Conservation (phyloP, 306 rosid genomes). For the Crotalaria pallida region DNA sequence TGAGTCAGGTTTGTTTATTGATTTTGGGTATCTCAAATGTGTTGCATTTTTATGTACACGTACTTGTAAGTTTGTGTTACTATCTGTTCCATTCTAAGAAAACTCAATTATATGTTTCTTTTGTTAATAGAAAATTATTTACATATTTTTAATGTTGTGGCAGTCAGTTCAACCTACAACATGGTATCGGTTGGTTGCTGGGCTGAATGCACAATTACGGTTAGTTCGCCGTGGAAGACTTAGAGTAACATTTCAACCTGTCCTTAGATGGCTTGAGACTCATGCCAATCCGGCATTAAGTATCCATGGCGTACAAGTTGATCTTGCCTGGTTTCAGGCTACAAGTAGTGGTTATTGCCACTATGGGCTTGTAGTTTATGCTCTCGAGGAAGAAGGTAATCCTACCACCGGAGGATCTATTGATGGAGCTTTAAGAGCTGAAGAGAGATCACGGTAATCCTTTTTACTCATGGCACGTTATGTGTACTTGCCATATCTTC, state of each 20-base stretch:
- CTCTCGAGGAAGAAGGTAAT: slow-evolving; percentile 47
- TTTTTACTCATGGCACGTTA: not conserved
- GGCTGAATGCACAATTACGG: slow-evolving; percentile 91
- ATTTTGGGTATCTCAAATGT: slow-evolving; percentile 13
- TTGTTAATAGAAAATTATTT: not conserved
- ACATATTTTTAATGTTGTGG: slow-evolving; percentile 16
- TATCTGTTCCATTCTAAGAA: not conserved
- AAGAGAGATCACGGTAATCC: slow-evolving; percentile 60
- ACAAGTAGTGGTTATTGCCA: slow-evolving; percentile 83
- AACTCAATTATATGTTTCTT: not conserved
- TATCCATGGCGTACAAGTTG: slow-evolving; percentile 63
- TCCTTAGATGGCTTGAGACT: slow-evolving; percentile 85
- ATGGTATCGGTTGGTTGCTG: slow-evolving; percentile 95
- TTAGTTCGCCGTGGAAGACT: slow-evolving; percentile 85
- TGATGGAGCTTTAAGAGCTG: slow-evolving; percentile 44
- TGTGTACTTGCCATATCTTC: not conserved
- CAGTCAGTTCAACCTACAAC: slow-evolving; percentile 91
- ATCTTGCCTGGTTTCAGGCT: slow-evolving; percentile 92
- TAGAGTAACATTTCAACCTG: slow-evolving; percentile 72
- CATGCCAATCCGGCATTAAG: slow-evolving; percentile 85
- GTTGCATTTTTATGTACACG: not conserved
- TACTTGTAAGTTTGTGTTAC: not conserved
- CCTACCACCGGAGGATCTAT: slow-evolving; percentile 30
- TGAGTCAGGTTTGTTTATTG: slow-evolving; percentile 84
- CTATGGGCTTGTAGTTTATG: slow-evolving; percentile 76